These are phyloP conservation scores for Solioccasus polychromus DNA, from an alignment of 768 basidiomycete genomes.

Conservation along the genomic window DNA sequence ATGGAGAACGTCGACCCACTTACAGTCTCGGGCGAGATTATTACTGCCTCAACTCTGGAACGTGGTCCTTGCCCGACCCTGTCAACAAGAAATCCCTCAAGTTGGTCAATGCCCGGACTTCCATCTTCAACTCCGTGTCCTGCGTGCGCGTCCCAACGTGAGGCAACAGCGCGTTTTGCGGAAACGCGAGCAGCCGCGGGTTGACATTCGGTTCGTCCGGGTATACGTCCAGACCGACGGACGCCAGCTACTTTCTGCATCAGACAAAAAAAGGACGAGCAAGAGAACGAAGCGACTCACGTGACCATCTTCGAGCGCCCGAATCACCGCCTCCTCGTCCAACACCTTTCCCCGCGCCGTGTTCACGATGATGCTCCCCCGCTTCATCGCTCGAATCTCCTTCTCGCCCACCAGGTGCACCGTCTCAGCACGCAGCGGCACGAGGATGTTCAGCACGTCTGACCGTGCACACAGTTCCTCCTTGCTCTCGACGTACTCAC, in stretches of 20 bases:
- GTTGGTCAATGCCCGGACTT: constrained; percentile 76
- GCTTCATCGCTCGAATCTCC: constrained; percentile 75
- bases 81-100: constrained; percentile 63
- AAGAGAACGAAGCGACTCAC: constrained; percentile 43
- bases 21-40: no score
- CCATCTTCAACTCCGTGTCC: constrained; percentile 80
- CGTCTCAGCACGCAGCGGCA: constrained; percentile 76
- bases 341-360: constrained; percentile 88
- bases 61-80: constrained; percentile 62
- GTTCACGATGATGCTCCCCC: constrained; percentile 76
- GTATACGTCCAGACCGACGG: constrained; percentile 80
- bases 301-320: constrained; percentile 82
- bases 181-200: constrained; percentile 74
- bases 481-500: constrained; percentile 69
- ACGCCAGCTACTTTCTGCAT: constrained; percentile 2
- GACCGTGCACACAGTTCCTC: constrained; percentile 62
- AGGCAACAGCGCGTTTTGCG: constrained; percentile 81
- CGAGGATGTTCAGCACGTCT: constrained; percentile 85
- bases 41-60: constrained; percentile 53
- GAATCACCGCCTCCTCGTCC: constrained; percentile 84
- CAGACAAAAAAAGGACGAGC: no score
- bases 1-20: no score
- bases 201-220: constrained; percentile 83
- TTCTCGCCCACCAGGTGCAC: constrained; percentile 70
- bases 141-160: constrained; percentile 90